A percentile compares a stretch with the other conserved stretches of the same genome.
Conservation (phyloP, 2,329 filamentous ascomycete genomes). For the Diaporthe citrichinensis region DNA sequence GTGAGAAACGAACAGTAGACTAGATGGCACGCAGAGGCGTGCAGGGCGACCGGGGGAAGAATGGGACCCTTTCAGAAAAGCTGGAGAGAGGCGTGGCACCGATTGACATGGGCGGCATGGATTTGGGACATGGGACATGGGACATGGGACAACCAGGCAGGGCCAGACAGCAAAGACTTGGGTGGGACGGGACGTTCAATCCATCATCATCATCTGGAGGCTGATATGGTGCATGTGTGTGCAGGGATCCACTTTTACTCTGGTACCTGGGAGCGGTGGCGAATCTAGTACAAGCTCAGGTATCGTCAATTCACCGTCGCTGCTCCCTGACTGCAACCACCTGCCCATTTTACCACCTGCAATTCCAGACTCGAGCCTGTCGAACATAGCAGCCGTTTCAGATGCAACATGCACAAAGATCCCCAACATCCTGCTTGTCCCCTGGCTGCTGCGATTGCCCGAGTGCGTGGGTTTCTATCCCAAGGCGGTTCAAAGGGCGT, state of each 20-base stretch:
- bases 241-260: slow-evolving; percentile 17
- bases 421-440: not conserved
- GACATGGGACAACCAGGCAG: slow-evolving; percentile 2
- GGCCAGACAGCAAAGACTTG: slow-evolving; percentile 20
- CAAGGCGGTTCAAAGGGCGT: not conserved
- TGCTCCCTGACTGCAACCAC: not conserved
- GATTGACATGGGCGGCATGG: slow-evolving; percentile 30
- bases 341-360: not conserved
- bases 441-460: not conserved
- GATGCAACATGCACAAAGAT: not conserved
- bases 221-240: slow-evolving; percentile 29
- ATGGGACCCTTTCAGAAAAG: slow-evolving; percentile 22
- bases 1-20: slow-evolving; percentile 14
- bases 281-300: not conserved
- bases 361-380: not conserved
- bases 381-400: not conserved
- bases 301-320: not conserved
- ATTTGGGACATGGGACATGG: slow-evolving; percentile 12
- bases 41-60: slow-evolving; percentile 6
- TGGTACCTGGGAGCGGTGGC: not conserved
- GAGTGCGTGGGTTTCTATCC: not conserved
- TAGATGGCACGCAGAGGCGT: not conserved
- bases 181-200: slow-evolving; percentile 34
- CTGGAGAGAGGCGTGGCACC: slow-evolving; percentile 30
- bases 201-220: slow-evolving; percentile 32